A percentile compares a stretch with the other conserved stretches of the same genome.
These are phyloP conservation scores for Kazachstania sp. DNA, from an alignment of 1,139 yeast genomes.

Conservation along the genomic window DNA sequence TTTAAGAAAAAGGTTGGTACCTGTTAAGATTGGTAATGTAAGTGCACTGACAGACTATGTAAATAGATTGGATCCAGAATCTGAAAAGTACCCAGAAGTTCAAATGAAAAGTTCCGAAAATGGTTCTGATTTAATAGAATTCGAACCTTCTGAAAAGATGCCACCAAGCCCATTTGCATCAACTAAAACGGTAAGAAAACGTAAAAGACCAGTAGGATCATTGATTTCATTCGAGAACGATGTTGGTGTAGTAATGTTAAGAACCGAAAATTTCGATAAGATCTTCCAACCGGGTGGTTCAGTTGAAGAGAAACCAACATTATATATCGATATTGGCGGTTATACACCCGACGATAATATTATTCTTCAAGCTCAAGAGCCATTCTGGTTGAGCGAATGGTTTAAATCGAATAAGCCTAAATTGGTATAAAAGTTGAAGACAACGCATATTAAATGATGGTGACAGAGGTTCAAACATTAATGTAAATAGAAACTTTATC, in stretches of 20 bases:
- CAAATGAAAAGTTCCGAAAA: constrained; percentile 9
- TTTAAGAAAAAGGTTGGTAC: constrained; percentile 71
- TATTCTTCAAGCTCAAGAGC: constrained; percentile 16
- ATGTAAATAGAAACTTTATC: too few species aligned
- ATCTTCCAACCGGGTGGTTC: constrained; percentile 12
- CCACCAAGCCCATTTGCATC: constrained; percentile 10
- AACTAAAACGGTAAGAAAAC: constrained; percentile 14
- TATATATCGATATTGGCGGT: constrained; percentile 8
- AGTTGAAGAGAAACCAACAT: constrained; percentile 2
- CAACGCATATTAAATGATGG: too few species aligned
- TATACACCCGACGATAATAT: neutral
- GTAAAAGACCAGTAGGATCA: constrained; percentile 46
- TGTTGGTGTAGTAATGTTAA: constrained; percentile 54
- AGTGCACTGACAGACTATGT: constrained; percentile 11
- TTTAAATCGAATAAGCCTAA: constrained; percentile 3
- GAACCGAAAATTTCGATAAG: constrained; percentile 32
- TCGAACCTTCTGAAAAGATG: constrained; percentile 1
- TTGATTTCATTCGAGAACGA: constrained; percentile 50
- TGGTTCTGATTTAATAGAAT: constrained; percentile 1
- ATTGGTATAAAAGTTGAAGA: neutral
- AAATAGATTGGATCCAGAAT: constrained; percentile 8
- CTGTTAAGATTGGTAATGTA: constrained; percentile 43
- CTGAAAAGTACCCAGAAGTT: constrained; percentile 11
- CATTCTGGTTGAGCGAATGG: constrained; percentile 21
- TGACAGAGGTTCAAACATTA: too few species aligned